Conservation (phyloP, 2,329 filamentous ascomycete species). For the Ascochyta koolunga region DNA sequence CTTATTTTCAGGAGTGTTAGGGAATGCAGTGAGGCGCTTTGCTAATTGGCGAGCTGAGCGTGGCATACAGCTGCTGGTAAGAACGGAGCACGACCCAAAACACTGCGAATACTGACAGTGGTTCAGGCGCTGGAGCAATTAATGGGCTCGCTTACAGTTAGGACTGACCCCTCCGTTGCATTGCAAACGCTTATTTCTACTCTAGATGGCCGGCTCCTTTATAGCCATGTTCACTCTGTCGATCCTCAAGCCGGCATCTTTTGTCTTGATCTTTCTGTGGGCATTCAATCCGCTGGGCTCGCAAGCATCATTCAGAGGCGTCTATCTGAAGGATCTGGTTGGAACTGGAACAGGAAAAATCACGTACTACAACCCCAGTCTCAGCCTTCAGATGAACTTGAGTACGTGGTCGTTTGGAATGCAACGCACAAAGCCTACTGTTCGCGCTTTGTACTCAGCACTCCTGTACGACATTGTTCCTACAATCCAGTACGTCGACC, state of each 20-base stretch:
- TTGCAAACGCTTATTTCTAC: background rate
- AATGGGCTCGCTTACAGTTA: constrained; percentile 8
- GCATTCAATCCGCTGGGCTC: constrained; percentile 19
- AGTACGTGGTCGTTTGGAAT: background rate
- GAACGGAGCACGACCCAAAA: background rate
- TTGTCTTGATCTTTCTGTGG: constrained; percentile 8
- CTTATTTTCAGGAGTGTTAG: constrained; percentile 14
- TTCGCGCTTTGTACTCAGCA: constrained; percentile 11
- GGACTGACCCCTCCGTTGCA: background rate
- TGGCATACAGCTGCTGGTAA: constrained; percentile 10
- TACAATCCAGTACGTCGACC: constrained; percentile 14
- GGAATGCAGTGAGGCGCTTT: constrained; percentile 10
- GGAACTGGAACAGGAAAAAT: background rate
- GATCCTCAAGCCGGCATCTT: constrained; percentile 1
- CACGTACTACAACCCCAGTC: background rate
- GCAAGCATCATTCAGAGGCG: constrained; percentile 14
- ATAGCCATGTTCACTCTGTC: constrained; percentile 11
- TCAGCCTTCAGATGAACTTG: background rate
- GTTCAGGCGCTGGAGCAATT: constrained; percentile 12
- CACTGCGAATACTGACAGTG: background rate
- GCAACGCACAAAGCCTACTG: background rate
- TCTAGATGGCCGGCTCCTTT: constrained; percentile 14
- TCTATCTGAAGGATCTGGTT: background rate
- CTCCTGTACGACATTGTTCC: constrained; percentile 8
- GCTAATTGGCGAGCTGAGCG: constrained; percentile 17